phyloP scores from a whole-genome alignment of 768 basidiomycete species.

The Lentinula boryana region DNA sequence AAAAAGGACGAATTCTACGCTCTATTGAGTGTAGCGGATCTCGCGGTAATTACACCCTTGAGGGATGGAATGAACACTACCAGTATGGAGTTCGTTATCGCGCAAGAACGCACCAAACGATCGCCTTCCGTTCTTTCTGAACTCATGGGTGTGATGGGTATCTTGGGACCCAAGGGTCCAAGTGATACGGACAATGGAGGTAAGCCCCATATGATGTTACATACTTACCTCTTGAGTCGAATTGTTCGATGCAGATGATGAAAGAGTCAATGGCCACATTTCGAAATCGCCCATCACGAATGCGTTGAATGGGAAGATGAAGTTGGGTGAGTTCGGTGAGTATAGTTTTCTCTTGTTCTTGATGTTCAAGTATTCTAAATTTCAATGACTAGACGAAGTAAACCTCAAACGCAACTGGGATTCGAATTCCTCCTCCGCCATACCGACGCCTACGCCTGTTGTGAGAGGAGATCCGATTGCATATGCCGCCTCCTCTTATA shows the following conservation, averaged over 20 bases:
- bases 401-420: neutral
- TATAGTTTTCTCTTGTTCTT: neutral
- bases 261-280: neutral
- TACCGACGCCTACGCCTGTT: neutral
- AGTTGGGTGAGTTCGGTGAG: neutral
- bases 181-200: neutral
- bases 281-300: neutral
- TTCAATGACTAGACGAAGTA: neutral
- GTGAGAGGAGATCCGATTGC: conserved; percentile 3
- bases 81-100: conserved; percentile 95
- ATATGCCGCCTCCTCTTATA: neutral
- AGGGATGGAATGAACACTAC: conserved; percentile 99
- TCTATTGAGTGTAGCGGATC: conserved; percentile 84
- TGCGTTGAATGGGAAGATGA: neutral
- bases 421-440: neutral
- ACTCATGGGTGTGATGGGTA: conserved; percentile 93
- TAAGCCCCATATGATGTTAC: neutral
- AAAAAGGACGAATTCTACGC: conserved; percentile 99
- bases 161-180: neutral
- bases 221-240: neutral
- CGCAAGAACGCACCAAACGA: conserved; percentile 79
- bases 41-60: conserved; percentile 91
- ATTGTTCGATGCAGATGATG: neutral
- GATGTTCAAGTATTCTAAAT: too few relatives aligned
- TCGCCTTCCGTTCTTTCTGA: conserved; percentile 90